Base-by-base conservation (phyloP, 176 grass and related monocot species). In the Bolboschoenus planiculmis region DNA sequence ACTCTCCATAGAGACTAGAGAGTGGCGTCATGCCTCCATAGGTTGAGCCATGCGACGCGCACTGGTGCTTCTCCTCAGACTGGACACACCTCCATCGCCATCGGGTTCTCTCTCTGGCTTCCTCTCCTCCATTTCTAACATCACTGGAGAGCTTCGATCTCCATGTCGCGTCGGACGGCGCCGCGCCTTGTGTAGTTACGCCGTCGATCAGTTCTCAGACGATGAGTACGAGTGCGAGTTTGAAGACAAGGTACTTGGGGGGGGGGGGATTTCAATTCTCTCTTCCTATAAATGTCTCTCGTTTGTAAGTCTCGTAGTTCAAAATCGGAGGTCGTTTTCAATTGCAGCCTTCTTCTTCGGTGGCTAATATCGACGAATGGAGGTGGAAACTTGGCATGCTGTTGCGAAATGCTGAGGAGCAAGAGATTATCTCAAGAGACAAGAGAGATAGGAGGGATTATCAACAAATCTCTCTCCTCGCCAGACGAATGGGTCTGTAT, bases 361-460 rank as follows among this genome's bases (percentile, higher is more conserved):
- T 95, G 85, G 87, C 89, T 6, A 98, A 98, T 84, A 98, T 98
- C 30, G 95, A 95, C 86, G 95, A 98, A 87, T 98, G 95, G 92
- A 91, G 92, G 82, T 98, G 95, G 95, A 98, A 98, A 79, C 89
- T 98, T 39, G 91, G 84, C 86, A 88, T 98, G 95, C 79, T 98
- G 57, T 84, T 92, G 87, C 89, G 90, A 54, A 93, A 86, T 61
- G 60, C 81, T 34, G 95, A 98, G 42, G 92, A 94, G 79, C 87
- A 98, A 82, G 95, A 95, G 87, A 95, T 98, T 90, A 73, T 95
- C 27, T 98, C 92, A 51, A 94, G 90, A 83, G 95, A 98, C 59
- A 84, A 88, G 81, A 92, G 92, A 85, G 95, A 98, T 56, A 84
- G 92, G 57, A 86, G 92, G 62, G 95, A 98, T 72, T 93, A 95